A percentile compares a stretch with the other conserved stretches of the same genome.
Conservation (phyloP, 2,329 filamentous ascomycete species). For the Cladophialophora chaetospira region DNA sequence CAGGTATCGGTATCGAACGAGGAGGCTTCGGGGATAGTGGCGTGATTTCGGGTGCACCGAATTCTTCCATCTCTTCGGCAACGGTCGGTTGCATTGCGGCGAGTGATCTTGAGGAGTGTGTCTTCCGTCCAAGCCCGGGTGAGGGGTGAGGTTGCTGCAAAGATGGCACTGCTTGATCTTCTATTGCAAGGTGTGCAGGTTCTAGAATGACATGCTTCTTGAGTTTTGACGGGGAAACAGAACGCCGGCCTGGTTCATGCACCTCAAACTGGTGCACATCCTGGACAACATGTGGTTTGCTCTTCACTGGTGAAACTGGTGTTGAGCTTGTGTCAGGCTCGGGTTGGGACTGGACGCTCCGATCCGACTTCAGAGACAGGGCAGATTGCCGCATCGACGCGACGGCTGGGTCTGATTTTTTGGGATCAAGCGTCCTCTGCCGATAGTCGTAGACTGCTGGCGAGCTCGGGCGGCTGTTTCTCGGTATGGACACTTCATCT, state of each 20-base stretch:
- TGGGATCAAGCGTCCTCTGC: constrained; percentile 17
- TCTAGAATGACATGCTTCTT: not conserved
- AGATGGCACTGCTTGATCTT: not conserved
- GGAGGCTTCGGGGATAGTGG: not conserved
- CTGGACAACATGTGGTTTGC: constrained; percentile 12
- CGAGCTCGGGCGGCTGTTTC: constrained; percentile 24
- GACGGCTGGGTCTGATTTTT: constrained; percentile 3
- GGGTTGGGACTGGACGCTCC: not conserved
- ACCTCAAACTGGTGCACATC: constrained; percentile 3
- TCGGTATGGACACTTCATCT: constrained; percentile 26
- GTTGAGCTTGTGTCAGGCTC: constrained; percentile 1
- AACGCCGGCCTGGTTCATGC: not conserved
- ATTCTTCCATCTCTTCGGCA: constrained; percentile 25
- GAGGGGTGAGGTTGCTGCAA: not conserved
- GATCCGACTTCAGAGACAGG: constrained; percentile 8
- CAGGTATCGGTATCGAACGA: not conserved
- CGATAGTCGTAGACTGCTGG: constrained; percentile 23
- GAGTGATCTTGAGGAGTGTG: constrained; percentile 8
- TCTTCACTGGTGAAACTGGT: constrained; percentile 7
- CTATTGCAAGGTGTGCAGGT: too few relatives aligned
- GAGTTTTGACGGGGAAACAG: not conserved
- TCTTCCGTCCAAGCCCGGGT: not conserved
- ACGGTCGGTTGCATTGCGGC: constrained; percentile 28
- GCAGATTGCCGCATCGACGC: constrained; percentile 14
- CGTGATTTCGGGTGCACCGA: not conserved